phyloP scores from a whole-genome alignment of 2,329 filamentous ascomycete species.

The Aspergillus latus region DNA sequence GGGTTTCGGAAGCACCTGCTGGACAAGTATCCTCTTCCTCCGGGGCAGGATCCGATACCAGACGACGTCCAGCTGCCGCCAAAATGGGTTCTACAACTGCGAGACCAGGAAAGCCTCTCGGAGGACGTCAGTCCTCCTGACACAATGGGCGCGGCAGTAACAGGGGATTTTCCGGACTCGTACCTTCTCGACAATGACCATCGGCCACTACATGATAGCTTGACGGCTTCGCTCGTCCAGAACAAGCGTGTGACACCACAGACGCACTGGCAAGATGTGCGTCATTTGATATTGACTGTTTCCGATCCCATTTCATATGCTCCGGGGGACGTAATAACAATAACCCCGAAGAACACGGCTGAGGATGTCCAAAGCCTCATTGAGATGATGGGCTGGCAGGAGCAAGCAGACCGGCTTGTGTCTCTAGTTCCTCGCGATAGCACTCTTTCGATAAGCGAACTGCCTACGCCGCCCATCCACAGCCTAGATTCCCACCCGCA shows the following conservation, averaged over 20 bases:
- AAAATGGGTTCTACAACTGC: constrained; percentile 60
- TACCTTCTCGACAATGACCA: constrained; percentile 42
- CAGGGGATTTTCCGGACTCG: constrained; percentile 23
- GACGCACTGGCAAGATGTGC: constrained; percentile 91
- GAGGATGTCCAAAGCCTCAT: constrained; percentile 78
- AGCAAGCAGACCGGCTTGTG: constrained; percentile 70
- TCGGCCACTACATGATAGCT: constrained; percentile 59
- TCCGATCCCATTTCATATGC: constrained; percentile 49
- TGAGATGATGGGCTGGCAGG: constrained; percentile 73
- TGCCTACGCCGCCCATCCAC: constrained; percentile 33
- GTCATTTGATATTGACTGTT: constrained; percentile 65
- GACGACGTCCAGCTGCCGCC: constrained; percentile 72
- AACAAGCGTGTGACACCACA: constrained; percentile 73
- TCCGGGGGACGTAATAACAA: constrained; percentile 76
- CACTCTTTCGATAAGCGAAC: constrained; percentile 25
- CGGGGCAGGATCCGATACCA: constrained; percentile 67
- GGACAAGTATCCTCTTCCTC: constrained; percentile 66
- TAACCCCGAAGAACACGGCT: constrained; percentile 86
- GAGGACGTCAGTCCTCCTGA: constrained; percentile 1
- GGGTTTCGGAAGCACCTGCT: constrained; percentile 67
- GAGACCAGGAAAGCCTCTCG: not conserved
- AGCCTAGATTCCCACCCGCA: constrained; percentile 36
- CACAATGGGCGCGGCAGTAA: constrained; percentile 4
- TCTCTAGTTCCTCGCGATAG: constrained; percentile 44
- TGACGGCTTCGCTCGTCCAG: constrained; percentile 58